A percentile compares a stretch with the other conserved stretches of the same genome.
Conservation (phyloP, 2,329 filamentous ascomycete species). For the Ramichloridium luteum region DNA sequence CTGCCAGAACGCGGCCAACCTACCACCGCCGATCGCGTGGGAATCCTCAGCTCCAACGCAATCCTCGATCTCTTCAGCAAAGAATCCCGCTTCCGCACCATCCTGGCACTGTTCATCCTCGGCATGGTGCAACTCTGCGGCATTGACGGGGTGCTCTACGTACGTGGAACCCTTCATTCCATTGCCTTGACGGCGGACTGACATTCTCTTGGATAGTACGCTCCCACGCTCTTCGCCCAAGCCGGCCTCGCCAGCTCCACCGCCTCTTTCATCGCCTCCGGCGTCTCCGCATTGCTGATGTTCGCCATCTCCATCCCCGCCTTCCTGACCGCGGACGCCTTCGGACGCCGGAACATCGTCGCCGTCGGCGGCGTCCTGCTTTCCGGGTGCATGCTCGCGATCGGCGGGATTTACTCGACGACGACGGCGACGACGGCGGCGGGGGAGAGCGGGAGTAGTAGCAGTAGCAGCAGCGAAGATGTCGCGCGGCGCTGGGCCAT, state of each 20-base stretch:
- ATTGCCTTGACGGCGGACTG: slow-evolving; percentile 27
- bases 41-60: too few species aligned
- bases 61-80: background rate
- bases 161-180: slow-evolving; percentile 22
- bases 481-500: slow-evolving; percentile 37
- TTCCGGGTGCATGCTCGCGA: slow-evolving; percentile 24
- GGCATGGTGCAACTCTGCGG: slow-evolving; percentile 46
- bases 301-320: slow-evolving; percentile 46
- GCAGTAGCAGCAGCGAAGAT: slow-evolving; percentile 28
- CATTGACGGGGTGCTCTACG: slow-evolving; percentile 48
- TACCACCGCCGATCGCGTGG: too few species aligned
- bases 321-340: slow-evolving; percentile 44
- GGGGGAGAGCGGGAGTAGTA: too few species aligned
- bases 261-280: slow-evolving; percentile 49
- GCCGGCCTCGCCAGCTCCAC: slow-evolving; percentile 44
- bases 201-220: too few species aligned
- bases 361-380: background rate
- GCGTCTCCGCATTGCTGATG: slow-evolving; percentile 48
- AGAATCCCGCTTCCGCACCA: slow-evolving; percentile 26
- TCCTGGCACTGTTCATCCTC: slow-evolving; percentile 42
- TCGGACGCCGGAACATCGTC: slow-evolving; percentile 34
- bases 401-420: slow-evolving; percentile 3
- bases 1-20: too few species aligned
- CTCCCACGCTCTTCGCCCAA: slow-evolving; percentile 47
- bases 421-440: too few species aligned